Conservation (phyloP, 164 flowering plant genomes). For the Amborella trichopoda region DNA sequence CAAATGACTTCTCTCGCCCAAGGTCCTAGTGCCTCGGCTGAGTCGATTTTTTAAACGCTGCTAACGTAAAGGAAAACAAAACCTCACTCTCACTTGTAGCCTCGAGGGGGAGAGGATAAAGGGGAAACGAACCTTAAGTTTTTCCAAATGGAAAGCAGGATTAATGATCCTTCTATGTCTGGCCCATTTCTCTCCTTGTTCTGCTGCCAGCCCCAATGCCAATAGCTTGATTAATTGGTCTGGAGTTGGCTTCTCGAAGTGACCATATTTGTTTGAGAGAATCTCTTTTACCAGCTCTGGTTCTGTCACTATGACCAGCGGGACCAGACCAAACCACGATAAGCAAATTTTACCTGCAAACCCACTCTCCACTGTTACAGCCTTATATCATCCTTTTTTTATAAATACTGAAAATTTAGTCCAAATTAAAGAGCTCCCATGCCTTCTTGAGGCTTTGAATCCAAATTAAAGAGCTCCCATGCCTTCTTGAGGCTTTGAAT, state of each 20-base stretch:
- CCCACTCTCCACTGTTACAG: too few species aligned
- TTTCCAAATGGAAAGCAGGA: slow-evolving; percentile 40
- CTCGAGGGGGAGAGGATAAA: neutral
- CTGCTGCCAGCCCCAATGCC: slow-evolving; percentile 11
- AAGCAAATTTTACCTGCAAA: too few species aligned
- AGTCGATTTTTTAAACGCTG: too few species aligned
- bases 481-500: too few species aligned
- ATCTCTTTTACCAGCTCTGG: slow-evolving; percentile 7
- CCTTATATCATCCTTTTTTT: too few species aligned
- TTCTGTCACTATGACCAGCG: slow-evolving; percentile 6
- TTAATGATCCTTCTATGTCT: slow-evolving; percentile 37
- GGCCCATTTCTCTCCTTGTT: slow-evolving; percentile 41
- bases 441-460: too few species aligned
- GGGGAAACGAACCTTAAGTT: slow-evolving; percentile 32
- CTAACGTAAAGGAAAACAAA: neutral
- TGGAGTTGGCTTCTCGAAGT: neutral
- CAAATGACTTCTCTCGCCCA: too few species aligned
- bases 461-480: too few species aligned
- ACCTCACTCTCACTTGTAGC: neutral
- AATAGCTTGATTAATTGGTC: neutral
- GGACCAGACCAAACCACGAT: slow-evolving; percentile 5
- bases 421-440: too few species aligned
- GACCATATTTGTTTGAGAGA: slow-evolving; percentile 4
- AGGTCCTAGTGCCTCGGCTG: too few species aligned
- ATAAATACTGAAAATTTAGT: too few species aligned